Base-by-base conservation (phyloP, 2,329 filamentous ascomycete species). In the Aspergillus novoparasiticus region DNA sequence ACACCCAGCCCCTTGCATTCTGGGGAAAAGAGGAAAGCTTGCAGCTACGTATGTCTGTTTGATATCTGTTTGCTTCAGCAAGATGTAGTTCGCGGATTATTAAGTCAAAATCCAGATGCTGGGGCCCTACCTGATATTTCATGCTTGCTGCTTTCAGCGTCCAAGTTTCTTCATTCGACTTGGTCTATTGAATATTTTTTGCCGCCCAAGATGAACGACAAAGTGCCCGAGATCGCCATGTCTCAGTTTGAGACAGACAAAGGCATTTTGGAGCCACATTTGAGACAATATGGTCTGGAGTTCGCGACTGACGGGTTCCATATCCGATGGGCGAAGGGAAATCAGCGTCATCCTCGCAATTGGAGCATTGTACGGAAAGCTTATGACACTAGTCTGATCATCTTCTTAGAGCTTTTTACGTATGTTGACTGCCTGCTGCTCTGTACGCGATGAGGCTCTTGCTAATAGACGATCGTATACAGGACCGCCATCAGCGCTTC, bases 401-500 rank as follows among this genome's bases (percentile, higher is more conserved):
- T 73, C 30, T 61, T 72, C 14, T 60, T 76, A 46, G 74, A 77
- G 62, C 71, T 77, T 30, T 74, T 77, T 51, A 72, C 75, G 75
- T 77, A 70, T 39, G 71, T 57, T 34, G 11, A 16, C 30, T 21
- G 21, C 12, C 8, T 45, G 12, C 36, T 26, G 39, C 6, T 30
- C 16, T 57, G 19, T n/a, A 34, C 19, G 6, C 28, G 30, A 50
- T 26, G 9, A 19, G 57, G 48, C 34, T 23, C 23, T 16, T 50
- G 54, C 67, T 70, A 59, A 73, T 54, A 23, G 46, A 53, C 12
- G 32, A 30, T 36, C 60, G 54, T 19, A 43, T 60, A 46, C 39
- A 78, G 75, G 59, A 78, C 75, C 48, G 73, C 75, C 28, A 69
- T 73, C 43, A 78, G 75, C 61, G 76, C 75, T 8, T 73, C 75